Evolutionary conservation across 495 filamentous ascomycete genomes (phyloP), one percentile per base, ranked within the genome.

Genomic region (Penicillium bovifimosum): DNA sequence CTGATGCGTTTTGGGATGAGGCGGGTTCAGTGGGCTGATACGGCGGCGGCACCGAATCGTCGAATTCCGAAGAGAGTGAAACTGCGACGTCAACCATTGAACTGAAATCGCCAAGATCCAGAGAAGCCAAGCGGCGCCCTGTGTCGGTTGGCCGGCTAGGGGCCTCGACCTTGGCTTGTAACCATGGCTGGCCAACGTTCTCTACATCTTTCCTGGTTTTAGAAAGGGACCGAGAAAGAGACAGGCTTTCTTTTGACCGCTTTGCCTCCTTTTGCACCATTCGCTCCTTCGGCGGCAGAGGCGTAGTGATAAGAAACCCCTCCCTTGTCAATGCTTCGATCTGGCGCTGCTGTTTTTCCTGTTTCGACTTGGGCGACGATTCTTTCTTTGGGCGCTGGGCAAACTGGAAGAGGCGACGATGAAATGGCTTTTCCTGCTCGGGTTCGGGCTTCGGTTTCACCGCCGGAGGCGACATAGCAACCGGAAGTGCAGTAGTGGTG

Each of bases 181-280:
- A 45, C 73, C 71, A 75, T 35, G 70, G 70, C 51, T 63, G 70
- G 17, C 71, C 73, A 45, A 72, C 73, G 33, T 52, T 63, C 54
- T 76, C 70, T 9, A 76, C 64, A 42, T 74, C 71, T 28, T 58
- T 66, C 44, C 64, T 65, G 0, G 73, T 72, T 47, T 36, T 69
- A 1, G 68, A 70, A 32, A 60, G 52, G 31, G 40, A 44, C 6
- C 55, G 43, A 3, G 59, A 60, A 9, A 64, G 33, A 33, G 46
- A 16, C 45, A 36, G 18, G 13, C 56, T 65, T 17, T 57, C 53
- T 28, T 56, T 61, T 11, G 61, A 54, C 31, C 39, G 16, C 14
- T 36, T 36, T 47, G 44, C 49, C 24, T 40, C 42, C 16, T 55
- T 63, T 14, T 55, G 32, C 29, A 33, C 51, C 16, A 45, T 53